Base-by-base conservation (phyloP, 768 basidiomycete genomes). In the Asterophora parasitica region DNA sequence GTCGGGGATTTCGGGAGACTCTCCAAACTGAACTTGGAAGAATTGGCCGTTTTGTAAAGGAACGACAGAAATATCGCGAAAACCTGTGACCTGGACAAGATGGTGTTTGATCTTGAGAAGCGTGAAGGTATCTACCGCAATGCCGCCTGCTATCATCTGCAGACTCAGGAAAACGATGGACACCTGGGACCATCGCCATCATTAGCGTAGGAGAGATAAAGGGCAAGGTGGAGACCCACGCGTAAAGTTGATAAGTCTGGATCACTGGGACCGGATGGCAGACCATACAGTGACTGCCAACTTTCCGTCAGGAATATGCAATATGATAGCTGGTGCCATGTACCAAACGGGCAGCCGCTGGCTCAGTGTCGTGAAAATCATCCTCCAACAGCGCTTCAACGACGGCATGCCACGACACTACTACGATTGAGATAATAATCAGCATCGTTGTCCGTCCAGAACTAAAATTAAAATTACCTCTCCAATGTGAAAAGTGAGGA, bases 401-500 rank as follows among this genome's bases (percentile, higher is more conserved):
- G 23, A 88, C 73, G 19, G 69, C 69, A 23, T 76, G 71, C 85
- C 85, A 88, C 0, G 79, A 76, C 10, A 88, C 61, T 30, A 86
- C 85, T 88, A 47, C 7, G 3, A 23, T 23, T 3, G 19, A 13
- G 16, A 12, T 1, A 1, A 23, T 16, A 31, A 17, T 52, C 15
- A 58, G 47, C 33, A 11, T 20, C 16, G 10, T 16, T 11, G 15
- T 19, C 11, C 17, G 33, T 13, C 16, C 26, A 45, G 17, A 38
- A 6, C 35, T 47, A 28, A 26, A 4, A 20, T 35, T 16, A 28
- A 4, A 45, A 62, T 43, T 54, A 85, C 86, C 72, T 75, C 71
- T 70, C 87, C 87, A 89, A 11, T 54, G 61, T 13, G 83, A 75
- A 62, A 88, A 83, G 63, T 85, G 76, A 0, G 83, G 71, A n/a